A percentile compares a stretch with the other conserved stretches of the same genome.
phyloP scores from a whole-genome alignment of 2,329 filamentous ascomycete genomes.

The Cercospora janseana region DNA sequence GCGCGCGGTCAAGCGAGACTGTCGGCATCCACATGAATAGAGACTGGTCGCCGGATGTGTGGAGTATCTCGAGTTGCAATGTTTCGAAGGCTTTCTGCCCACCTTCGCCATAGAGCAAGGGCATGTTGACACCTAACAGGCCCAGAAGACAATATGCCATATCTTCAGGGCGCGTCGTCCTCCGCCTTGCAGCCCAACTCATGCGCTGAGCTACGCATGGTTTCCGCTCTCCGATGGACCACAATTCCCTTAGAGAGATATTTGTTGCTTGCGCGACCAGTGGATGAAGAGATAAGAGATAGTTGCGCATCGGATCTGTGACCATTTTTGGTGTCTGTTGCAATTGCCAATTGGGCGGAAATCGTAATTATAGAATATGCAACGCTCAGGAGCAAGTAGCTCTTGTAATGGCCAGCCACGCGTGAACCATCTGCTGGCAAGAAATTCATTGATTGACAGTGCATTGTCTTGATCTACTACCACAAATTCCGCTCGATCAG shows the following conservation, averaged over 20 bases:
- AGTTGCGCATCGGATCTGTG: too few relatives aligned
- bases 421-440: conserved; percentile 8
- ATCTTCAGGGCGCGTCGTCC: conserved; percentile 40
- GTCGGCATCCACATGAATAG: conserved; percentile 13
- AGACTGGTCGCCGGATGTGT: conserved; percentile 11
- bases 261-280: background rate
- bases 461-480: too few relatives aligned
- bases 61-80: conserved; percentile 18
- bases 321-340: too few relatives aligned
- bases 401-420: conserved; percentile 15
- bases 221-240: background rate
- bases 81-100: conserved; percentile 16
- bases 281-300: background rate
- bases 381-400: conserved; percentile 1
- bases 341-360: background rate
- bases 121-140: conserved; percentile 47
- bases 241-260: background rate
- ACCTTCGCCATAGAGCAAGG: conserved; percentile 22
- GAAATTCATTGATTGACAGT: too few relatives aligned
- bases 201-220: conserved; percentile 23
- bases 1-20: too few relatives aligned
- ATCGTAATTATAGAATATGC: background rate
- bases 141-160: conserved; percentile 50
- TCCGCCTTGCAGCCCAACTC: conserved; percentile 22
- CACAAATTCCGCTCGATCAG: too few relatives aligned